Evolutionary conservation across 352 stramenopile species (phyloP), one percentile per base, ranked within the genome.

Genomic region (Phytophthora citrophthora): DNA sequence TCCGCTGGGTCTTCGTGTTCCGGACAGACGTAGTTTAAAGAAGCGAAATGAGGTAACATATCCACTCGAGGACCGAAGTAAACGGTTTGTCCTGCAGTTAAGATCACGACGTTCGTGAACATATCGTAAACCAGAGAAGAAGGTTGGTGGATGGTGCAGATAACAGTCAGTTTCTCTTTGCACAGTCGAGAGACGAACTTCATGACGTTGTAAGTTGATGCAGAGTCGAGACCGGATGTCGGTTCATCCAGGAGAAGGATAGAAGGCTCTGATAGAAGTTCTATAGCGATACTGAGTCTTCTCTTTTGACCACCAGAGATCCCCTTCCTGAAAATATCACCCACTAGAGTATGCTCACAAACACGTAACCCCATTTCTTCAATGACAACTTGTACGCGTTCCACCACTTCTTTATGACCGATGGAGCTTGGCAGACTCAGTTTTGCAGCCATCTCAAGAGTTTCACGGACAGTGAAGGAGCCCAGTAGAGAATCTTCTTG

Each of bases 241-340:
- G 96, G 94, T 61, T 98, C 96, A 58, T 98, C 95, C 13, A 99
- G 68, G 15, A 99, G 85, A 40, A 99, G 54, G 39, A 99, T 82
- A 31, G 95, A 93, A 23, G 95, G 95, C 54, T 98, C 97, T 0
- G 91, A 86, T 1, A 98, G 78, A 32, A 99, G 70, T 74, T 99
- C 94, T 16, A 97, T 76, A 8, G 85, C 96, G 63, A 99, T 98
- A 8, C 90, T 94, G n/a, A 98, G 75, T 11, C 95, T 75, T 54
- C 97, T 97, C 56, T 88, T 86, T 64, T 99, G 77, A 87, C 91
- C 78, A 78, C 91, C 71, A 0, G 81, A 91, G 50, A 97, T 81
- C 0, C 89, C 91, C 53, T 94, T 90, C 40, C 81, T 69, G 61
- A 96, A 96, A 4, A 96, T 68, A 51, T 94, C 89, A 8, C 89